phyloP scores from a whole-genome alignment of 2,329 filamentous ascomycete genomes.

The Colletotrichum sp. region DNA sequence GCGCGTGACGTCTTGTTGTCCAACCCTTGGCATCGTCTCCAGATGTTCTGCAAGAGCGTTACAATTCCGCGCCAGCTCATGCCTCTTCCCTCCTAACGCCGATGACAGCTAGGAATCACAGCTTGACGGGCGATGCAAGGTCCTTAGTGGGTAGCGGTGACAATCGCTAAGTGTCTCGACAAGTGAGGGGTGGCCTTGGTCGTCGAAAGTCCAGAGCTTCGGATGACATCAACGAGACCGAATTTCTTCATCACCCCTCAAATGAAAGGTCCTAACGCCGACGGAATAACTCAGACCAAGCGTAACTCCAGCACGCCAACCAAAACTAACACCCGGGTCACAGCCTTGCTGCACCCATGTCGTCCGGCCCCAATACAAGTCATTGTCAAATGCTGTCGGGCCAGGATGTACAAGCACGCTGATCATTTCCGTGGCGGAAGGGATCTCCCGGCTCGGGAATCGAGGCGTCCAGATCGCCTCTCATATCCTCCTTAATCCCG shows the following conservation, averaged over 20 bases:
- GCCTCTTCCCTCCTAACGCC: background rate
- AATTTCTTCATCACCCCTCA: background rate
- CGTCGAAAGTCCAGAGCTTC: background rate
- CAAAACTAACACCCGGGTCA: accelerated
- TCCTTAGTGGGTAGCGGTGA: background rate
- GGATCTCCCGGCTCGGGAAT: background rate
- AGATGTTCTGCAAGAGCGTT: background rate
- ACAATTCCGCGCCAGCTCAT: background rate
- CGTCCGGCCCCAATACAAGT: background rate
- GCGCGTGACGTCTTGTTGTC: background rate
- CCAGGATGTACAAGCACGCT: background rate
- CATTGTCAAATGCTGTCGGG: background rate
- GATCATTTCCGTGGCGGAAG: background rate
- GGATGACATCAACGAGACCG: slow-evolving; percentile 3
- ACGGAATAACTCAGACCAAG: background rate
- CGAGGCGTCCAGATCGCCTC: background rate
- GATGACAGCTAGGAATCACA: background rate
- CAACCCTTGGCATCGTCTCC: background rate
- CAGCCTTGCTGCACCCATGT: background rate
- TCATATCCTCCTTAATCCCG: background rate
- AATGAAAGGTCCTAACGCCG: background rate
- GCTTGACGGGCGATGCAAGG: background rate
- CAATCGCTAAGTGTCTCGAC: background rate
- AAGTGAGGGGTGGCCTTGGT: background rate
- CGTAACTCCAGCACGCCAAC: background rate